A percentile compares a stretch with the other conserved stretches of the same genome.
Conservation (phyloP, 2,329 filamentous ascomycete species). For the Diaporthe humulicola region DNA sequence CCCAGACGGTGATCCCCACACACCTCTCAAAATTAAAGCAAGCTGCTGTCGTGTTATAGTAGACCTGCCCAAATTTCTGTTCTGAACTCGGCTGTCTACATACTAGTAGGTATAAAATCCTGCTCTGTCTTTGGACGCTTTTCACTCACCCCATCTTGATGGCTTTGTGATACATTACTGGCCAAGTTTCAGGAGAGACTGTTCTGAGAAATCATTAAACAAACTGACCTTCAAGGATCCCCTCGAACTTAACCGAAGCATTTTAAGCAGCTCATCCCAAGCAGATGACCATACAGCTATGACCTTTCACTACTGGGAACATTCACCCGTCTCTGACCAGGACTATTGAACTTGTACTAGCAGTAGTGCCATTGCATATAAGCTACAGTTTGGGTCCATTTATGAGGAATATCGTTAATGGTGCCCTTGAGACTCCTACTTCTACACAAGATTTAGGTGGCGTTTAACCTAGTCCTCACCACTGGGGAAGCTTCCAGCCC, state of each 20-base stretch:
- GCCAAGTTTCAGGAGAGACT: background rate
- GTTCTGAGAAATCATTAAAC: background rate
- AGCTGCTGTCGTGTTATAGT: background rate
- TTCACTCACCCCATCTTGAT: too few species aligned
- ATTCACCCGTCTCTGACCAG: background rate
- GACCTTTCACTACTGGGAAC: background rate
- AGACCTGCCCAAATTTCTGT: too few species aligned
- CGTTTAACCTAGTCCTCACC: background rate
- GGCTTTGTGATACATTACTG: background rate
- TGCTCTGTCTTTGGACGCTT: too few species aligned
- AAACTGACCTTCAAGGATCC: background rate
- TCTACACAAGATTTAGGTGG: background rate
- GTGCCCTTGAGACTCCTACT: background rate
- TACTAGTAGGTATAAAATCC: too few species aligned
- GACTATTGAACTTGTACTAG: background rate
- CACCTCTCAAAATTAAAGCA: background rate
- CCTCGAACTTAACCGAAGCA: background rate
- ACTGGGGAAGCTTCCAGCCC: conserved; percentile 4
- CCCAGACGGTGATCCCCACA: background rate
- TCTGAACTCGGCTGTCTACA: too few species aligned
- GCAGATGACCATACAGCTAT: background rate
- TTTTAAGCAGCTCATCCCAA: background rate
- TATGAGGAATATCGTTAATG: background rate
- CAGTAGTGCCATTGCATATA: background rate
- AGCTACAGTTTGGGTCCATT: background rate